Percentiles rank a stretch among this genome's conserved stretches.
phyloP scores from a whole-genome alignment of 768 basidiomycete genomes.

The Boletellus ananas region DNA sequence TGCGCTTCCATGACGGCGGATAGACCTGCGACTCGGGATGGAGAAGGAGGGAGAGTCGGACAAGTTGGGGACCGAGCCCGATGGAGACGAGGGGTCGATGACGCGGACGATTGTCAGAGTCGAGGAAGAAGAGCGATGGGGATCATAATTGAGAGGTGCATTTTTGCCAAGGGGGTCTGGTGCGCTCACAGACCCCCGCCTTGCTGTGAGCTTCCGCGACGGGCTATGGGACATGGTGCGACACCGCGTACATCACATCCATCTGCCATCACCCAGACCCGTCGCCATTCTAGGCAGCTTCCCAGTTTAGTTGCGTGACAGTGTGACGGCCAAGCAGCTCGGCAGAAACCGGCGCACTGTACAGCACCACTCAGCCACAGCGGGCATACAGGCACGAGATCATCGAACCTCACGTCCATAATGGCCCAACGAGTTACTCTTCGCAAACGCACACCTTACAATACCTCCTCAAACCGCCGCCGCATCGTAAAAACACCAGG shows the following conservation, averaged over 20 bases:
- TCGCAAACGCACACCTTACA: slow-evolving; percentile 97
- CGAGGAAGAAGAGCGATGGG: slow-evolving; percentile 53
- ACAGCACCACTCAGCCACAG: slow-evolving; percentile 26
- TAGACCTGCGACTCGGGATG: slow-evolving; percentile 28
- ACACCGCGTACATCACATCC: background rate
- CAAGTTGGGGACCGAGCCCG: slow-evolving; percentile 16
- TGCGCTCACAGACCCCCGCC: slow-evolving; percentile 68
- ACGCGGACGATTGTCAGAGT: slow-evolving; percentile 76
- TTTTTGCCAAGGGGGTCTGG: slow-evolving; percentile 65
- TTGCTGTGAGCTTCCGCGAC: slow-evolving; percentile 40
- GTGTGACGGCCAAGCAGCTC: background rate
- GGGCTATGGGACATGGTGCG: slow-evolving; percentile 18
- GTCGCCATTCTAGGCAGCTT: background rate
- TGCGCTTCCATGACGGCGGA: slow-evolving; percentile 31
- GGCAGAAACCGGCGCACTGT: slow-evolving; percentile 19
- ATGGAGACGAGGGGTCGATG: slow-evolving; percentile 31
- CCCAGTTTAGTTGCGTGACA: slow-evolving; percentile 6
- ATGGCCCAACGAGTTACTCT: slow-evolving; percentile 99
- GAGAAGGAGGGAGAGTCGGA: slow-evolving; percentile 25
- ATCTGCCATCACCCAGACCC: too few relatives aligned
- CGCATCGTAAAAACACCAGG: slow-evolving; percentile 98
- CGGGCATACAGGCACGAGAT: background rate
- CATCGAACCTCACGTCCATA: slow-evolving; percentile 14
- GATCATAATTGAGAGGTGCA: slow-evolving; percentile 48
- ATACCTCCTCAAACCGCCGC: slow-evolving; percentile 94